phyloP scores from a whole-genome alignment of 2,329 filamentous ascomycete genomes.

The Taxawa tesnikishii region DNA sequence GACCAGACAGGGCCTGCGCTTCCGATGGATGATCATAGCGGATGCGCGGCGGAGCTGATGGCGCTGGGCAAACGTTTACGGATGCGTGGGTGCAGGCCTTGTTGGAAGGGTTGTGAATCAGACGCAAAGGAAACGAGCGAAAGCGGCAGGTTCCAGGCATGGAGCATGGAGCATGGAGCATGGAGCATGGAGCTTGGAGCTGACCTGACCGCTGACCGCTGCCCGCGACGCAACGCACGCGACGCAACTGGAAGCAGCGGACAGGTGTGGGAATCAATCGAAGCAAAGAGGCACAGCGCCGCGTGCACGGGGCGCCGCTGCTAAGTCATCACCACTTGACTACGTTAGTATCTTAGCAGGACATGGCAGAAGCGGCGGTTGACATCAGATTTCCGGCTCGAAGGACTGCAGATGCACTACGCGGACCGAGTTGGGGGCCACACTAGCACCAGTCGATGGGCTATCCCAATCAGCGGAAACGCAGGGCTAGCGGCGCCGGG shows the following conservation, averaged over 20 bases:
- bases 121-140: too few species aligned
- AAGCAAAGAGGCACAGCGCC: too few species aligned
- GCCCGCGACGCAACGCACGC: too few species aligned
- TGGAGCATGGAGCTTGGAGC: too few species aligned
- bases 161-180: too few species aligned
- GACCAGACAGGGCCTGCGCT: constrained; percentile 3
- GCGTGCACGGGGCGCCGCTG: too few species aligned
- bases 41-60: constrained; percentile 7
- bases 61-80: constrained; percentile 8
- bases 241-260: too few species aligned
- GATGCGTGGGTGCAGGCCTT: constrained; percentile 4
- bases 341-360: too few species aligned
- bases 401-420: background rate
- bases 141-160: constrained; percentile 8
- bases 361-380: too few species aligned
- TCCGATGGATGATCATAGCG: constrained; percentile 6
- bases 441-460: background rate
- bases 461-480: background rate
- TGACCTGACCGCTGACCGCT: too few species aligned
- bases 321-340: too few species aligned
- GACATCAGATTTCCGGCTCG: constrained; percentile 5
- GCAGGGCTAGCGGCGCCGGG: background rate
- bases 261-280: too few species aligned
- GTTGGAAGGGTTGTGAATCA: constrained; percentile 9
- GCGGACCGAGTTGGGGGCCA: background rate